A percentile compares a stretch with the other conserved stretches of the same genome.
Evolutionary conservation across 2,329 filamentous ascomycete species (phyloP).

Genomic region (Talaromyces amestolkiae): DNA sequence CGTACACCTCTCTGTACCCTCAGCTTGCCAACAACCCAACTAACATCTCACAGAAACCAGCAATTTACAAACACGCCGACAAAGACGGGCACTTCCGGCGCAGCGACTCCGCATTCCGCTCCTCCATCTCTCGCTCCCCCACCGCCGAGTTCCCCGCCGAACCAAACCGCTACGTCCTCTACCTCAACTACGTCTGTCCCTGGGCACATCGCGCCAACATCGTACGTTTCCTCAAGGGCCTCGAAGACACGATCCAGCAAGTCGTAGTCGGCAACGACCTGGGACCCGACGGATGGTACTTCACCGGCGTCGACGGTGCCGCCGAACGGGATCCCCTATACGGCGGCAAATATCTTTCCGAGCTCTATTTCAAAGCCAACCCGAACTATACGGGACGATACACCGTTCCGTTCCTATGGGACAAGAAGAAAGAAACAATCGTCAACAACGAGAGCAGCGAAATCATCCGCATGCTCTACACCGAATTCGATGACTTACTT

Average conservation of each 20-base stretch:
- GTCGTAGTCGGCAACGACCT: constrained; percentile 43
- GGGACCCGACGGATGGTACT: constrained; percentile 65
- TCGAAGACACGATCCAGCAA: constrained; percentile 51
- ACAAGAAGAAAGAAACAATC: constrained; percentile 70
- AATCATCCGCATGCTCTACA: constrained; percentile 80
- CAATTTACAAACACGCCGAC: constrained; percentile 30
- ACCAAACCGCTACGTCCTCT: constrained; percentile 60
- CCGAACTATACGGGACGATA: constrained; percentile 69
- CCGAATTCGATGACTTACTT: constrained; percentile 68
- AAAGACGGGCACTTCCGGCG: constrained; percentile 54
- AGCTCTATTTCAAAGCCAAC: constrained; percentile 73
- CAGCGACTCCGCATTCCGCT: constrained; percentile 55
- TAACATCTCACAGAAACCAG: neutral
- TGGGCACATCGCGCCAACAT: constrained; percentile 59
- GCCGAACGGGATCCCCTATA: constrained; percentile 65
- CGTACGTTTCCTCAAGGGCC: constrained; percentile 50
- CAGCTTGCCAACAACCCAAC: neutral
- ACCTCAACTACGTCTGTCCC: constrained; percentile 60
- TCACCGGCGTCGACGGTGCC: constrained; percentile 61
- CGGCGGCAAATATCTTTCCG: constrained; percentile 66
- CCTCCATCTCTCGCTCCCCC: constrained; percentile 53
- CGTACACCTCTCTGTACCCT: neutral
- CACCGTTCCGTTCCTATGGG: constrained; percentile 79
- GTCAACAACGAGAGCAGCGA: constrained; percentile 87
- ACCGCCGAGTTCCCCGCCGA: constrained; percentile 57